A percentile compares a stretch with the other conserved stretches of the same genome.
Conservation (phyloP, 371 early-diverging fungal species). For the Blakeslea trispora region DNA sequence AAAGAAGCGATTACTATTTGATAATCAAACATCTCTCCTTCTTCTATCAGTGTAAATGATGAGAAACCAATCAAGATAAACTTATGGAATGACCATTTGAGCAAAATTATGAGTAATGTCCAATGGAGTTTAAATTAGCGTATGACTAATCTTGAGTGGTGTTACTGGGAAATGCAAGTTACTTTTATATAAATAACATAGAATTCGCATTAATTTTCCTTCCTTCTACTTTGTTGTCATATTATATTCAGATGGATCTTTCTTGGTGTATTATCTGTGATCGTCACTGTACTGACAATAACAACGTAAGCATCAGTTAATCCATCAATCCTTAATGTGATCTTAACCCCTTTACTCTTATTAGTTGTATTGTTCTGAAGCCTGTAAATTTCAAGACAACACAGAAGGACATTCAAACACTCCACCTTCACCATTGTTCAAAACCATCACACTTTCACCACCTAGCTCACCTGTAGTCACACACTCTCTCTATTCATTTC, state of each 20-base stretch:
- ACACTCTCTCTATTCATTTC: constrained; percentile 23
- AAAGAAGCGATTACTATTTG: no score
- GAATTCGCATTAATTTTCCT: background rate
- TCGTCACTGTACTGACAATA: constrained; percentile 27
- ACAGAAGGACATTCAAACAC: constrained; percentile 2
- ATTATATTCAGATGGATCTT: constrained; percentile 28
- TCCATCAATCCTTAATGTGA: no score
- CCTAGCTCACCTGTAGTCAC: constrained; percentile 20
- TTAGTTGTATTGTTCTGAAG: constrained; percentile 27
- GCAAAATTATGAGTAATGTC: background rate
- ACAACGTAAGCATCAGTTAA: constrained; percentile 12
- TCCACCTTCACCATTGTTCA: no score
- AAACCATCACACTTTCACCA: constrained; percentile 18
- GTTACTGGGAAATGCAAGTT: background rate
- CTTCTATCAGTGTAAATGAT: no score
- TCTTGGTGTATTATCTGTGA: constrained; percentile 43
- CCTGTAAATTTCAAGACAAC: constrained; percentile 23
- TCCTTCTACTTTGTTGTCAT: background rate
- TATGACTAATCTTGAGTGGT: constrained; percentile 22
- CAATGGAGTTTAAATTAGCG: background rate
- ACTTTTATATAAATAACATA: constrained; percentile 7
- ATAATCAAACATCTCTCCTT: no score
- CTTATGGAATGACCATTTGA: background rate
- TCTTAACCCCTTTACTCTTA: background rate
- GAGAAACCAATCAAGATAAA: no score